Evolutionary conservation across 345 rosid species (phyloP), one percentile per base, ranked within the genome.

Genomic region (Xanthoceras sorbifolium): DNA sequence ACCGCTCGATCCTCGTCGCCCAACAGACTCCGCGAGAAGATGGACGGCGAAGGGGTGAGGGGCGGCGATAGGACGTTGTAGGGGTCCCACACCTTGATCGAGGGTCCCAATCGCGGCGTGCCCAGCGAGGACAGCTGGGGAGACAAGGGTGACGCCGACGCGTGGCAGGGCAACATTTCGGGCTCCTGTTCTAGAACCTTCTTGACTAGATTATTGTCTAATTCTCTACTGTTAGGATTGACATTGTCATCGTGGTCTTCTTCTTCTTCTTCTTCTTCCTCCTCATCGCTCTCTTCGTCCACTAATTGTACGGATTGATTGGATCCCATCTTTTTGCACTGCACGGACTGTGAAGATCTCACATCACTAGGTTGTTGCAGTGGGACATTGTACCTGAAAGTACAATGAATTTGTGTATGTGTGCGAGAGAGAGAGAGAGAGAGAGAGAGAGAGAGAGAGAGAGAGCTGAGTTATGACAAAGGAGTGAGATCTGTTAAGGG

Each of bases 41-140:
- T 77, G 14, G 87, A 86, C 63, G 87, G 83, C 15, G 89, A 92
- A 2, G 89, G 90, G 8, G 81, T 89, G 12, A 83, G 92, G 0
- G 93, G 91, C 1, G 95, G 97, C 9, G 94, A 79, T 26, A 95
- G 88, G 72, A 95, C 99, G 71, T 95, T 93, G 83, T 93, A 95
- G 11, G 99, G 98, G 79, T 95, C 99, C 98, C 97, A 95, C 8
- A 95, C 98, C 76, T 91, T 93, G 82, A 93, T 94, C 0, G 97
- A 90, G 0, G 98, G 97, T 1, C 97, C 97, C 73, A 94, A 82
- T 64, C 97, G 85, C 6, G 97, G 97, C 40, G 98, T 94, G 9
- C 97, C 98, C 54, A 92, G 83, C 34, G 93, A 84, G 28, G 99
- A 95, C 23, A 89, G 85, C 87, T 95, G 99, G 3, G 99, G 98